Conservation (phyloP, 176 grass and related monocot genomes). For the Rhipidocladum racemiflorum region DNA sequence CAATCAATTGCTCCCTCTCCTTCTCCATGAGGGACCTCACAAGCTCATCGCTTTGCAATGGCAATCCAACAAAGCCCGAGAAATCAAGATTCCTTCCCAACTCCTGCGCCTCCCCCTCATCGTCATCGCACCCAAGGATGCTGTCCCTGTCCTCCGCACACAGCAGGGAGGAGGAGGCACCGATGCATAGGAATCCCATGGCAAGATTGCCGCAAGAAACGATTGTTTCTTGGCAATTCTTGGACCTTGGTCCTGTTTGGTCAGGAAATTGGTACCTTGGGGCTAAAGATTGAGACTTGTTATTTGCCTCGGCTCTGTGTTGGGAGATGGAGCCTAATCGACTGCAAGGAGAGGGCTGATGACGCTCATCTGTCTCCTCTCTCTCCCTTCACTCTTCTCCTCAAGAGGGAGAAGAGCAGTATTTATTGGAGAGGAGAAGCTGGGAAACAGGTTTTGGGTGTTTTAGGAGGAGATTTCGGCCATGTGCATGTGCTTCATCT, state of each 20-base stretch:
- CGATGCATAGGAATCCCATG: constrained; percentile 32
- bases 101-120: constrained; percentile 7
- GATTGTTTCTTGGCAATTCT: constrained; percentile 15
- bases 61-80: constrained; percentile 29
- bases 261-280: background rate
- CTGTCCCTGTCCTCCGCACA: constrained; percentile 57
- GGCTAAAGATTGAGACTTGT: background rate
- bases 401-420: constrained; percentile 6
- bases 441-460: constrained; percentile 3
- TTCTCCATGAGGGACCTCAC: constrained; percentile 50
- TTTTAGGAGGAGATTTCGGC: background rate
- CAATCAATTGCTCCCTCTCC: constrained; percentile 59
- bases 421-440: constrained; percentile 2
- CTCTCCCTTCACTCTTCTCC: constrained; percentile 6
- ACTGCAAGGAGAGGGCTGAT: constrained; percentile 6
- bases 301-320: background rate
- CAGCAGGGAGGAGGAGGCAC: constrained; percentile 41
- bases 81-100: background rate
- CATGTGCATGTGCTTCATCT: background rate
- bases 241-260: background rate
- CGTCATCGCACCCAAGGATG: constrained; percentile 39
- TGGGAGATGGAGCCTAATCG: background rate
- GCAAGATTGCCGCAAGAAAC: constrained; percentile 9
- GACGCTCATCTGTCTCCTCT: constrained; percentile 28
- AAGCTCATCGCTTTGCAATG: constrained; percentile 48